These are phyloP conservation scores for Crithidia thermophila DNA, from an alignment of 208 protist species.

Conservation along the genomic window DNA sequence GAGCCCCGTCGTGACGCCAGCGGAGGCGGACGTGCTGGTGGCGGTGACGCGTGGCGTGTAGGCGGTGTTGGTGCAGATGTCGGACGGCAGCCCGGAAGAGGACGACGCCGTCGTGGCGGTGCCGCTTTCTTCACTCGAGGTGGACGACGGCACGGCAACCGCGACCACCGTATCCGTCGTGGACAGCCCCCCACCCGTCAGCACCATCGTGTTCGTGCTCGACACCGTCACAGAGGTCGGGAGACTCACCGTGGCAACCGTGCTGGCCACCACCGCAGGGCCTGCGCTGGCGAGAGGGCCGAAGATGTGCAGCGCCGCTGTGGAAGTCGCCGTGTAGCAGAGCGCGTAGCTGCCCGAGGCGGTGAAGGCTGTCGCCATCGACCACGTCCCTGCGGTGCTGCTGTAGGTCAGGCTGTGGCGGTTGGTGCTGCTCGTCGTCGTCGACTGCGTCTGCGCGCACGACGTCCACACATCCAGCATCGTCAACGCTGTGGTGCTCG, in stretches of 20 bases:
- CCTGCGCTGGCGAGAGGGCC: slow-evolving; percentile 48
- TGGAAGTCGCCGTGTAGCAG: slow-evolving; percentile 48
- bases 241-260: slow-evolving; percentile 37
- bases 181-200: slow-evolving; percentile 74
- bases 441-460: slow-evolving; percentile 32
- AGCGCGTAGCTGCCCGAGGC: slow-evolving; percentile 55
- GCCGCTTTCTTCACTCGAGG: slow-evolving; percentile 6
- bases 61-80: slow-evolving; percentile 73
- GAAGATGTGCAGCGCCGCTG: slow-evolving; percentile 51
- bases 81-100: slow-evolving; percentile 35
- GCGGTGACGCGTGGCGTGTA: slow-evolving; percentile 60
- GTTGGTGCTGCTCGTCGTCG: neutral
- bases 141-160: slow-evolving; percentile 29
- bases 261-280: slow-evolving; percentile 53
- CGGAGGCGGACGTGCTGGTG: slow-evolving; percentile 13
- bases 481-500: slow-evolving; percentile 5
- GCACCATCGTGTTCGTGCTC: slow-evolving; percentile 38
- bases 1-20: slow-evolving; percentile 22
- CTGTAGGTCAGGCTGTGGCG: slow-evolving; percentile 40
- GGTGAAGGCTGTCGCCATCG: slow-evolving; percentile 11
- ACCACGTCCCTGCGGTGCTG: slow-evolving; percentile 27
- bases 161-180: slow-evolving; percentile 58
- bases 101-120: neutral
- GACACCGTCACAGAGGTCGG: slow-evolving; percentile 25
- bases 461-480: slow-evolving; percentile 52